These are phyloP conservation scores for Fusarium albosuccineum DNA, from an alignment of 2,329 filamentous ascomycete genomes.

Conservation along the genomic window DNA sequence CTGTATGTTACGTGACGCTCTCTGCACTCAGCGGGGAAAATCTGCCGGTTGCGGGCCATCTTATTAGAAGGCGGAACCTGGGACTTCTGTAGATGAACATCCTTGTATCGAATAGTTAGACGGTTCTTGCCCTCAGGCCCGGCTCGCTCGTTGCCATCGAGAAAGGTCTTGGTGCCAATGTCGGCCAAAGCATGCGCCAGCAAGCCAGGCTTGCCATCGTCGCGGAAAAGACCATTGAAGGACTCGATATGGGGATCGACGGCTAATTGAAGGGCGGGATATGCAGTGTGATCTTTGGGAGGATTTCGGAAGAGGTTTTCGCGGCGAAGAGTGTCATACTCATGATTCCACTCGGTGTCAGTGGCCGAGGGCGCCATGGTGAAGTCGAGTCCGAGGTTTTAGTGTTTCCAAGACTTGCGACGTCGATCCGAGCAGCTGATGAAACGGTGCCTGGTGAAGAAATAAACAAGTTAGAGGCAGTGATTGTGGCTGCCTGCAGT, in stretches of 20 bases:
- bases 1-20: conserved; percentile 94
- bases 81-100: conserved; percentile 86
- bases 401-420: conserved; percentile 9
- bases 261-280: conserved; percentile 87
- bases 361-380: conserved; percentile 71
- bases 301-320: conserved; percentile 92
- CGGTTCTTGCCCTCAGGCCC: conserved; percentile 75
- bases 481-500: conserved; percentile 1
- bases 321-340: conserved; percentile 87
- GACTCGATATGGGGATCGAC: conserved; percentile 94
- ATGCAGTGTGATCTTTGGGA: conserved; percentile 87
- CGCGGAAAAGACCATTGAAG: conserved; percentile 90
- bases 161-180: conserved; percentile 88
- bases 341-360: conserved; percentile 81
- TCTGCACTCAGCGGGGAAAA: conserved; percentile 92
- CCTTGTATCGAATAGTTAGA: conserved; percentile 81
- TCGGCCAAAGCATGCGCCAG: conserved; percentile 84
- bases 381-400: conserved; percentile 23
- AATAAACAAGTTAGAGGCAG: conserved; percentile 1
- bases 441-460: conserved; percentile 8
- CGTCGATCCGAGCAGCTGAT: neutral
- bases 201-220: conserved; percentile 69
- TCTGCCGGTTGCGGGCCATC: conserved; percentile 83
- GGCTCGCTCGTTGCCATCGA: conserved; percentile 81
- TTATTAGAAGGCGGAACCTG: conserved; percentile 86